Evolutionary conservation across 202 grass and related monocot genomes (phyloP).

Genomic region (Cymbopogon flexuosus): DNA sequence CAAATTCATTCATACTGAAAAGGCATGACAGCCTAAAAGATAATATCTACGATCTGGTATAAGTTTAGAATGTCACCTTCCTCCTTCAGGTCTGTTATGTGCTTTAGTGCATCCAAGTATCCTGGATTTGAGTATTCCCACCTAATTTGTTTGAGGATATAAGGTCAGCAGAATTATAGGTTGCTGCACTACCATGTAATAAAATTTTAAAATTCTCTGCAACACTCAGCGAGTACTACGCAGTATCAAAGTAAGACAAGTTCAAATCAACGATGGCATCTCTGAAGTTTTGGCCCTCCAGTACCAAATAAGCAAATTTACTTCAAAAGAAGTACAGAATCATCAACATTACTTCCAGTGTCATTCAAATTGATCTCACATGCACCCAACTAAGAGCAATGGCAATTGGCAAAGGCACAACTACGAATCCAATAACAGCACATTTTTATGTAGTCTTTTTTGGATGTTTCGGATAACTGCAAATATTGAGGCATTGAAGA

Average conservation of each 20-base stretch:
- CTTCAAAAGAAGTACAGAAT: not conserved
- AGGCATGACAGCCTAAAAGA: not conserved
- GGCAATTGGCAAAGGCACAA: not conserved
- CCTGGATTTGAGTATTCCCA: conserved; percentile 94
- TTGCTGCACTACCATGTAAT: not conserved
- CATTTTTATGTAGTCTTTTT: not conserved
- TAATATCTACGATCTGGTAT: not conserved
- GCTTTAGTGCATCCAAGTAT: conserved; percentile 89
- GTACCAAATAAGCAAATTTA: not conserved
- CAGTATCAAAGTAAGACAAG: not conserved
- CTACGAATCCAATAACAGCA: not conserved
- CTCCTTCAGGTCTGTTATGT: conserved; percentile 89
- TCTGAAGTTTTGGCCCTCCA: not conserved
- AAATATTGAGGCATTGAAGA: not conserved
- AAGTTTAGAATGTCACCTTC: conserved; percentile 52
- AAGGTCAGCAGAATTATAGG: conserved; percentile 6
- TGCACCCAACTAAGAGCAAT: not conserved
- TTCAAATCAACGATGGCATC: not conserved
- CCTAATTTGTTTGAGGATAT: conserved; percentile 51
- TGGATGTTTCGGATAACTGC: not conserved
- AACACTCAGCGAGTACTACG: not conserved
- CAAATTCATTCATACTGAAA: not conserved
- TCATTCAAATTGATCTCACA: conserved; percentile 1
- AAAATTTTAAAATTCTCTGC: not conserved
- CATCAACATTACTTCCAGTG: not conserved